These are phyloP conservation scores for Clarireedia monteithiana DNA, from an alignment of 2,329 filamentous ascomycete species.

Conservation along the genomic window DNA sequence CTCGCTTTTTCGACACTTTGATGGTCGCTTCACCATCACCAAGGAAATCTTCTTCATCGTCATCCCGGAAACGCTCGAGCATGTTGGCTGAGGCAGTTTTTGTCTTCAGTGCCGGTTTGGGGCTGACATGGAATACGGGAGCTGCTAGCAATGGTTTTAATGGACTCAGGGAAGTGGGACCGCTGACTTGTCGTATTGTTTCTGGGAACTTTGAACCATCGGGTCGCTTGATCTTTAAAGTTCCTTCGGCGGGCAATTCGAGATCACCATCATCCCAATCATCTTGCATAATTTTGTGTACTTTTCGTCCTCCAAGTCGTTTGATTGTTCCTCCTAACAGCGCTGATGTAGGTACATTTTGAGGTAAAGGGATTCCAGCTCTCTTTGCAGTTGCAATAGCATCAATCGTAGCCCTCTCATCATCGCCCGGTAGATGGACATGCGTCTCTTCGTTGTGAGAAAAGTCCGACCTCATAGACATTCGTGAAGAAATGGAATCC, in stretches of 20 bases:
- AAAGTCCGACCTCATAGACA: slow-evolving; percentile 10
- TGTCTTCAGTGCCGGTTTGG: slow-evolving; percentile 18
- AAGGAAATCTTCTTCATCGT: slow-evolving; percentile 55
- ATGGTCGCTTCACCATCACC: slow-evolving; percentile 59
- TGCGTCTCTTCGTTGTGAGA: slow-evolving; percentile 64
- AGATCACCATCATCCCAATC: slow-evolving; percentile 76
- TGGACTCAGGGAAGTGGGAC: slow-evolving; percentile 45
- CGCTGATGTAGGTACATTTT: slow-evolving; percentile 80
- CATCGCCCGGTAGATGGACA: slow-evolving; percentile 74
- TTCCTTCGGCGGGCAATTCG: slow-evolving; percentile 54
- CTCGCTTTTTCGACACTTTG: slow-evolving; percentile 54
- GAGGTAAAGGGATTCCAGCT: slow-evolving; percentile 85
- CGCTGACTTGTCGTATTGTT: slow-evolving; percentile 54
- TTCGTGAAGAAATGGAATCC: slow-evolving; percentile 58
- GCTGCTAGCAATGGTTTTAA: slow-evolving; percentile 34
- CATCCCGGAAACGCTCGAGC: slow-evolving; percentile 57
- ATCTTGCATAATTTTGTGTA: slow-evolving; percentile 66
- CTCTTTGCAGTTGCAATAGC: slow-evolving; percentile 82
- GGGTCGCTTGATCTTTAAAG: slow-evolving; percentile 56
- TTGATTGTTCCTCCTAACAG: slow-evolving; percentile 91
- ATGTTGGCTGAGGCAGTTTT: slow-evolving; percentile 35
- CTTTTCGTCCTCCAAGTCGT: slow-evolving; percentile 68
- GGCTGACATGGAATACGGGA: slow-evolving; percentile 24
- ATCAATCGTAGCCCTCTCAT: slow-evolving; percentile 74
- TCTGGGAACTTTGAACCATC: slow-evolving; percentile 59